phyloP scores from a whole-genome alignment of 1,139 yeast genomes.

The Oligophagozyma castellii region DNA sequence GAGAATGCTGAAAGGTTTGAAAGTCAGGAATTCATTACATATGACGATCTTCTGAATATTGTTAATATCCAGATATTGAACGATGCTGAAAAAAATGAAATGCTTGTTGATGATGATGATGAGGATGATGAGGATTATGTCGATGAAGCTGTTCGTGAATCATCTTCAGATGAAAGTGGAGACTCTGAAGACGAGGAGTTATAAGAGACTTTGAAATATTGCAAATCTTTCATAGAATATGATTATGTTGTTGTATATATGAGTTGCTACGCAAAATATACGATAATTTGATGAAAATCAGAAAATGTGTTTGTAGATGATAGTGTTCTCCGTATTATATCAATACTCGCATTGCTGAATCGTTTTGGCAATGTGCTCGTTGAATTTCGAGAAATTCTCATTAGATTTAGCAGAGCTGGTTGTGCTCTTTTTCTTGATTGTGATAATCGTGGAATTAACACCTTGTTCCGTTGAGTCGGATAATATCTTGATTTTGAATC shows the following conservation, averaged over 20 bases:
- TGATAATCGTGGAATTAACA: conserved; percentile 6
- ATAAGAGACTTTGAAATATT: neutral
- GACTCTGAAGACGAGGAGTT: too few relatives aligned
- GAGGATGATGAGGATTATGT: conserved; percentile 8
- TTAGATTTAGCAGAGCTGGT: conserved; percentile 4
- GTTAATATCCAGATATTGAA: too few relatives aligned
- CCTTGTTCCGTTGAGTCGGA: conserved; percentile 3
- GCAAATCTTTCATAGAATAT: neutral
- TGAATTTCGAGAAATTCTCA: conserved; percentile 12
- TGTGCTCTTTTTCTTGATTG: conserved; percentile 11
- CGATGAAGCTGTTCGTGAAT: too few relatives aligned
- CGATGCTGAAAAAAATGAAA: too few relatives aligned
- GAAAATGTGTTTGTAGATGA: too few relatives aligned
- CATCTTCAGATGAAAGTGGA: too few relatives aligned
- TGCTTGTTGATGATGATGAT: conserved; percentile 8
- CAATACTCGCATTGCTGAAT: too few relatives aligned
- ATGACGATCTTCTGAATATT: conserved; percentile 6
- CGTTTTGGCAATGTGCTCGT: conserved; percentile 11
- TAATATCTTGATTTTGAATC: conserved; percentile 15
- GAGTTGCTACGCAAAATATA: neutral
- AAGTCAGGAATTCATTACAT: conserved; percentile 4
- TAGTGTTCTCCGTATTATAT: too few relatives aligned
- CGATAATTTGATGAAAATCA: too few relatives aligned
- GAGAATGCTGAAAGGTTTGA: conserved; percentile 4
- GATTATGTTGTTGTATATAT: neutral